A percentile compares a stretch with the other conserved stretches of the same genome.
phyloP scores from a whole-genome alignment of 176 grass and related monocot genomes.

The Aegilops sharonensis region DNA sequence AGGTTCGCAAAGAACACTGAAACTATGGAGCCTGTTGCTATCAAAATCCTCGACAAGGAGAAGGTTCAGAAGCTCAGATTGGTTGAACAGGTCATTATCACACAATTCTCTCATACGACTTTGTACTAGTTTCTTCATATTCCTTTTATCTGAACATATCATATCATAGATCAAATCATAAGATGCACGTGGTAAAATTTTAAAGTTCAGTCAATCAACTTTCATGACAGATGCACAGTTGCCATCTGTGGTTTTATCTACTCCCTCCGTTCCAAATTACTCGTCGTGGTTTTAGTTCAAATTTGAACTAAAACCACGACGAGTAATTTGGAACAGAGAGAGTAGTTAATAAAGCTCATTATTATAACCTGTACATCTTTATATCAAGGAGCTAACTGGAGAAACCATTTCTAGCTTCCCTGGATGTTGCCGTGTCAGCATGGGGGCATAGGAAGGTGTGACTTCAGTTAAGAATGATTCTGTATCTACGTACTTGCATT shows the following conservation, averaged over 20 bases:
- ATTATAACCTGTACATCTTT: constrained; percentile 29
- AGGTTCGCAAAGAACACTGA: constrained; percentile 87
- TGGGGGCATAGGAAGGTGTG: constrained; percentile 48
- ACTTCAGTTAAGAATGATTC: constrained; percentile 43
- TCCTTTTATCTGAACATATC: not conserved
- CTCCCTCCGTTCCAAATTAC: too few relatives aligned
- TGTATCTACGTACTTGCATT: constrained; percentile 35
- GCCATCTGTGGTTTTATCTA: constrained; percentile 25
- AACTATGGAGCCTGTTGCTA: constrained; percentile 75
- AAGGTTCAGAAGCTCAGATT: constrained; percentile 88
- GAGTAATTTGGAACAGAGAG: too few relatives aligned
- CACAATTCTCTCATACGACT: constrained; percentile 14
- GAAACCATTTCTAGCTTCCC: constrained; percentile 41
- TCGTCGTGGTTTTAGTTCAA: too few relatives aligned
- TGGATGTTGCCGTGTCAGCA: constrained; percentile 35
- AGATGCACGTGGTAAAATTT: not conserved
- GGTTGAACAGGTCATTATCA: constrained; percentile 78
- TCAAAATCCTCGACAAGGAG: constrained; percentile 98
- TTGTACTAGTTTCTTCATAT: not conserved
- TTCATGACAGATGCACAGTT: not conserved
- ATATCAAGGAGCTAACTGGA: constrained; percentile 44
- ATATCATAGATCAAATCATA: not conserved
- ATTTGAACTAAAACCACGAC: too few relatives aligned
- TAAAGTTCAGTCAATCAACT: not conserved
- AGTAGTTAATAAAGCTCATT: constrained; percentile 18